These are phyloP conservation scores for Yarrowia osloensis DNA, from an alignment of 805 yeast species.

Conservation along the genomic window DNA sequence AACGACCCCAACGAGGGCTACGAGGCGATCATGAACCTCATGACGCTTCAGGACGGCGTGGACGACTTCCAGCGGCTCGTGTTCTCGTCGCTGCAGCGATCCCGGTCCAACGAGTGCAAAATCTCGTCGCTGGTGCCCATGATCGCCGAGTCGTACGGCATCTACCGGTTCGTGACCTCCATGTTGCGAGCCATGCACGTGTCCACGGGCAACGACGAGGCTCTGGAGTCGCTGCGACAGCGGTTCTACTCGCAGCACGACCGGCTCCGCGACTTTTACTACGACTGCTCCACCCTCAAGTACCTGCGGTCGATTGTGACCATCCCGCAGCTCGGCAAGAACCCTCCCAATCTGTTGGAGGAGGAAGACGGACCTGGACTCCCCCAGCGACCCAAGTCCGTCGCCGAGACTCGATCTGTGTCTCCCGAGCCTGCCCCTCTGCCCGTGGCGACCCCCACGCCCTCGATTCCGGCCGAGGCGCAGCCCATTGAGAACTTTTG, in stretches of 20 bases:
- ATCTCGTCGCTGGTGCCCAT: constrained; percentile 86
- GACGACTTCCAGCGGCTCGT: constrained; percentile 76
- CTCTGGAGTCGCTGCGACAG: constrained; percentile 69
- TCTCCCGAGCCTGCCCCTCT: constrained; percentile 36
- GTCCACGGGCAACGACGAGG: constrained; percentile 71
- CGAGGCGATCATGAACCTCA: constrained; percentile 80
- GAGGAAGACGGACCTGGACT: constrained; percentile 48
- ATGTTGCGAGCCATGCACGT: constrained; percentile 88
- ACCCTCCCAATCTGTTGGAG: constrained; percentile 59
- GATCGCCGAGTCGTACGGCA: constrained; percentile 89
- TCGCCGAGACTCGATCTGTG: constrained; percentile 35
- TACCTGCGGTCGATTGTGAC: constrained; percentile 78
- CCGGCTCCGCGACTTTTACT: constrained; percentile 76
- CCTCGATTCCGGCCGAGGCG: constrained; percentile 42
- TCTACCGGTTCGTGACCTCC: constrained; percentile 81
- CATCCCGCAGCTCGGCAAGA: constrained; percentile 64
- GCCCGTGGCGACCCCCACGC: constrained; percentile 34
- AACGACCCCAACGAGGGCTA: constrained; percentile 96
- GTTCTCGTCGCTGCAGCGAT: constrained; percentile 67
- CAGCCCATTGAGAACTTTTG: constrained; percentile 49
- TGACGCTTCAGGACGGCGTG: constrained; percentile 80
- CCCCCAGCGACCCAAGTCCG: constrained; percentile 46
- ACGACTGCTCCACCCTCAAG: constrained; percentile 84
- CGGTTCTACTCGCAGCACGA: constrained; percentile 71
- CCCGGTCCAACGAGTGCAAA: constrained; percentile 67